Percentiles rank a stretch among this genome's conserved stretches.
These are phyloP conservation scores for Cordyceps fumosorosea DNA, from an alignment of 2,329 filamentous ascomycete species.

Conservation along the genomic window DNA sequence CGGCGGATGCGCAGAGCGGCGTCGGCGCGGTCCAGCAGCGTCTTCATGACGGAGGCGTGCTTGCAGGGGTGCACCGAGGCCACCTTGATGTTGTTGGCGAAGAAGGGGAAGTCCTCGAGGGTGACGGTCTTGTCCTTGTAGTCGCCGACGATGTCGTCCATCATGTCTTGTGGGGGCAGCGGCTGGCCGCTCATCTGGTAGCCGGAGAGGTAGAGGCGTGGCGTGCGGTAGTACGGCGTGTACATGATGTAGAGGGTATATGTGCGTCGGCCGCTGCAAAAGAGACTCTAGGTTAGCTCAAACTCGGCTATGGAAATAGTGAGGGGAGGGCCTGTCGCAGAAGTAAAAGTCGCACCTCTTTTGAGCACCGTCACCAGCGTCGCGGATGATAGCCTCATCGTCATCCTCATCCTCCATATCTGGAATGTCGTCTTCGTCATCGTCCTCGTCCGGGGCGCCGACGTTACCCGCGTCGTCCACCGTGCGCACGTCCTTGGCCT, in stretches of 20 bases:
- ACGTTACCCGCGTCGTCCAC: constrained; percentile 86
- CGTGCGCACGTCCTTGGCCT: constrained; percentile 74
- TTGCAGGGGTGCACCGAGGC: constrained; percentile 95
- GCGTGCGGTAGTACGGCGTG: constrained; percentile 92
- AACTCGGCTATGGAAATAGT: too few relatives aligned
- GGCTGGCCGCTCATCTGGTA: constrained; percentile 76
- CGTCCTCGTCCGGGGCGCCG: constrained; percentile 58
- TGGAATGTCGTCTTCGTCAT: constrained; percentile 78
- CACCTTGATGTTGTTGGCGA: constrained; percentile 87
- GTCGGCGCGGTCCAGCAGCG: constrained; percentile 88
- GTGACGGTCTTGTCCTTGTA: constrained; percentile 99
- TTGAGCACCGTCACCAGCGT: constrained; percentile 46
- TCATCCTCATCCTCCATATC: constrained; percentile 99
- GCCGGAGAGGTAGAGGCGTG: constrained; percentile 88
- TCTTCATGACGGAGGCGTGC: constrained; percentile 97
- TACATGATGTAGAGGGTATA: constrained; percentile 99
- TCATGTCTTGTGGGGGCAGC: constrained; percentile 77
- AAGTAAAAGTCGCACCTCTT: constrained; percentile 34
- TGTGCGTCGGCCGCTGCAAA: constrained; percentile 70
- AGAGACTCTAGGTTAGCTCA: background rate
- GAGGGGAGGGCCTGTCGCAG: background rate
- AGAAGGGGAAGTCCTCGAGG: constrained; percentile 94
- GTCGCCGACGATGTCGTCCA: constrained; percentile 93
- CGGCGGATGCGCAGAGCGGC: constrained; percentile 83
- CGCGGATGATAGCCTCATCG: constrained; percentile 90